phyloP scores from a whole-genome alignment of 2,329 filamentous ascomycete species.

The Dothistroma septosporum region DNA sequence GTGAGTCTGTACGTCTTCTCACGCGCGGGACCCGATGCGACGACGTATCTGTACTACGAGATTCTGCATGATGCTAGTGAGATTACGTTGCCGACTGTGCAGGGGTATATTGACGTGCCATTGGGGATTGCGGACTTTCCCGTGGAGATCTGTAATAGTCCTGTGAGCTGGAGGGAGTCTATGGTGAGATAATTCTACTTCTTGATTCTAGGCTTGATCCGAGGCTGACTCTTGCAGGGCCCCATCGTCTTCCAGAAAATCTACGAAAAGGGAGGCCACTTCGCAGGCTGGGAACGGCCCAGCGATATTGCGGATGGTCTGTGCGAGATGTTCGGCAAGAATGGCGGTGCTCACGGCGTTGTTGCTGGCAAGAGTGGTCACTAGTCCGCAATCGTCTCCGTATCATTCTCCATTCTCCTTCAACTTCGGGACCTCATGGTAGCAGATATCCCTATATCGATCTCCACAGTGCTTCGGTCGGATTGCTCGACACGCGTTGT shows the following conservation, averaged over 20 bases:
- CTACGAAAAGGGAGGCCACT: conserved; percentile 54
- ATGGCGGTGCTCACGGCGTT: conserved; percentile 16
- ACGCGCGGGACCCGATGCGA: conserved; percentile 63
- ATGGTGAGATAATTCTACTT: conserved; percentile 22
- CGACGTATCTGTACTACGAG: conserved; percentile 69
- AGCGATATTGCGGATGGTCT: conserved; percentile 14
- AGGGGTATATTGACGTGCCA: conserved; percentile 46
- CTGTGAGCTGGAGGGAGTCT: not conserved
- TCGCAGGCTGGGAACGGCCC: conserved; percentile 48
- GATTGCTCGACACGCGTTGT: too few relatives aligned
- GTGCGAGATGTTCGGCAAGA: conserved; percentile 19
- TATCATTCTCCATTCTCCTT: not conserved
- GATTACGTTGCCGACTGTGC: conserved; percentile 34
- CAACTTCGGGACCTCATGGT: not conserved
- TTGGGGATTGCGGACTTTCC: conserved; percentile 56
- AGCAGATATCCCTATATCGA: not conserved
- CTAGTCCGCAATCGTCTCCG: not conserved
- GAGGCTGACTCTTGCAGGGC: conserved; percentile 50
- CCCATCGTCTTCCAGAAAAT: conserved; percentile 54
- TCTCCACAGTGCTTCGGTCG: too few relatives aligned
- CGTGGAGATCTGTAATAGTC: conserved; percentile 49
- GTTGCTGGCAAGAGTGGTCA: conserved; percentile 11
- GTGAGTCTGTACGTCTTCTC: conserved; percentile 34
- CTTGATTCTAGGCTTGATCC: conserved; percentile 46
- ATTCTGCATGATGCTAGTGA: conserved; percentile 40